Conservation (phyloP, 192 early-diverging fungal genomes). For the Rhizophlyctis rosea region DNA sequence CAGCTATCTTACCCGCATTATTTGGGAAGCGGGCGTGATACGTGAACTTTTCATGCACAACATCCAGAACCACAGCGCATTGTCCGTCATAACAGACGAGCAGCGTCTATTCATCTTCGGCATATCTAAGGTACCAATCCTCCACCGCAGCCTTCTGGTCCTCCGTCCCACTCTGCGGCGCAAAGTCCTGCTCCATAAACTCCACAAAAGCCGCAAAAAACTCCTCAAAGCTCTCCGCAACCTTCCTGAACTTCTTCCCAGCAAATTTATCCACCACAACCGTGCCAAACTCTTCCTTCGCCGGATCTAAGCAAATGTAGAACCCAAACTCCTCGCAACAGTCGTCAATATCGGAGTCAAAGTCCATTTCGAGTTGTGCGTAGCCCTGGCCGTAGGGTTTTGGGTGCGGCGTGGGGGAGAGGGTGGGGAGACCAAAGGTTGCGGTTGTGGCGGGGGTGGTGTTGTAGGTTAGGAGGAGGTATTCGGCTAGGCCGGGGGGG, state of each 20-base stretch:
- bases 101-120: neutral
- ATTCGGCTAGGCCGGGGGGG: neutral
- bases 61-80: no score
- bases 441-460: neutral
- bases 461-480: neutral
- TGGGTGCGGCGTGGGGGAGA: neutral
- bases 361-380: neutral
- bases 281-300: neutral
- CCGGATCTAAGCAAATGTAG: neutral
- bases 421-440: neutral
- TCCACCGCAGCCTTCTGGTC: neutral
- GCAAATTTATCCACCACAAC: neutral
- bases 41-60: no score
- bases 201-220: neutral
- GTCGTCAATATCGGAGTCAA: neutral
- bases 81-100: no score
- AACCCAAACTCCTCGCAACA: neutral
- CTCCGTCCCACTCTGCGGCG: neutral
- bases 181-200: neutral
- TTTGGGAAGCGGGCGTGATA: no score
- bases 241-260: neutral
- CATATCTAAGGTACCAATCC: neutral
- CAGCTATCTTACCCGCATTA: no score
- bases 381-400: neutral
- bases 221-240: neutral